Conservation (phyloP, 176 grass and related monocot species). For the Microstegium vimineum region DNA sequence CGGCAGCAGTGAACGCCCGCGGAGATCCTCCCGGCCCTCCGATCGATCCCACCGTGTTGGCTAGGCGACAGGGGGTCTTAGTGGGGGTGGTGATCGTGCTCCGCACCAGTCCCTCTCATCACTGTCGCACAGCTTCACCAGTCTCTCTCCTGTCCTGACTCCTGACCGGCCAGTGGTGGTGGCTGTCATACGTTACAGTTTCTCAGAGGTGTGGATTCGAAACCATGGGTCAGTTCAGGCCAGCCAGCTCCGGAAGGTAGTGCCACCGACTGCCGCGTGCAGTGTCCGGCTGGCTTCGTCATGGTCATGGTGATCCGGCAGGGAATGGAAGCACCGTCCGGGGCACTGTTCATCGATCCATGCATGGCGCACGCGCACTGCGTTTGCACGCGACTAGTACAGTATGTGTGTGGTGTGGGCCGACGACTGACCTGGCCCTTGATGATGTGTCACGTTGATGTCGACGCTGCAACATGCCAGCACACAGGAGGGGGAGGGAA, state of each 20-base stretch:
- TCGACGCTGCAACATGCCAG: not conserved
- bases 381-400: not conserved
- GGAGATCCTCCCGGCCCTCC: not conserved
- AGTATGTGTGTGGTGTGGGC: not conserved
- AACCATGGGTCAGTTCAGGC: not conserved
- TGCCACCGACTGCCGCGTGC: too few species aligned
- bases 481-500: not conserved
- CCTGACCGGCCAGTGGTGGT: too few species aligned
- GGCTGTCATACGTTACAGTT: not conserved
- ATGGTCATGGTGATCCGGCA: not conserved
- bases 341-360: not conserved
- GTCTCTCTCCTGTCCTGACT: too few species aligned
- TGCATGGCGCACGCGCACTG: not conserved
- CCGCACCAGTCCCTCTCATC: not conserved
- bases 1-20: not conserved
- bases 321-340: not conserved
- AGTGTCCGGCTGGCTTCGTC: not conserved
- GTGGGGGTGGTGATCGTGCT: not conserved
- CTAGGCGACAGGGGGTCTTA: not conserved
- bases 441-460: not conserved
- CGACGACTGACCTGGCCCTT: not conserved
- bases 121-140: too few species aligned
- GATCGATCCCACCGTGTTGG: not conserved
- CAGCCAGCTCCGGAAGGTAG: not conserved
- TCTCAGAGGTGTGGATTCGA: not conserved